Conservation (phyloP, 768 basidiomycete genomes). For the Lactarius hengduanensis region DNA sequence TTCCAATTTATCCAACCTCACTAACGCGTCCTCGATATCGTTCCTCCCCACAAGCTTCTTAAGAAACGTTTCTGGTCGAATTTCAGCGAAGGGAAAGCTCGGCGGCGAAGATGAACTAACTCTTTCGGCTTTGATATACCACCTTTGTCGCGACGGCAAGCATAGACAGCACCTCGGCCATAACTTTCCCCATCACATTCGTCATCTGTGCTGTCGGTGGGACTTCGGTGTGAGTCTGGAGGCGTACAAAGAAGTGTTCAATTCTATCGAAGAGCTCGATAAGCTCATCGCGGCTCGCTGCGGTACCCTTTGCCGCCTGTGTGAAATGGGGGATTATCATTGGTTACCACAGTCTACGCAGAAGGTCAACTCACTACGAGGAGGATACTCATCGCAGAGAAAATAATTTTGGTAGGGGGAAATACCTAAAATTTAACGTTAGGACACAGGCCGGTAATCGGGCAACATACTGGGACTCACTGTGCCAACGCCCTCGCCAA, state of each 20-base stretch:
- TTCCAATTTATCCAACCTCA: too few species aligned
- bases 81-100: neutral
- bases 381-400: neutral
- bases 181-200: neutral
- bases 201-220: neutral
- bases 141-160: too few species aligned
- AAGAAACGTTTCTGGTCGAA: neutral
- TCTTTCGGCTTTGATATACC: too few species aligned
- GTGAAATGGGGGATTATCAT: neutral
- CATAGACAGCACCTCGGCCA: too few species aligned
- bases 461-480: neutral
- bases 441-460: neutral
- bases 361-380: neutral
- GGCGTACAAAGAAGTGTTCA: too few species aligned
- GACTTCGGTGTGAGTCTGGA: too few species aligned
- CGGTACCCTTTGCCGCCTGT: neutral
- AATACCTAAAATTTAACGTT: neutral
- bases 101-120: too few species aligned
- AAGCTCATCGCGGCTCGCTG: too few species aligned
- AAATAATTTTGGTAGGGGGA: neutral
- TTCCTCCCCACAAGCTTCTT: neutral
- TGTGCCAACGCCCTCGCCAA: neutral
- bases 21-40: neutral
- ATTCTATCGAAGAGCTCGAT: too few species aligned
- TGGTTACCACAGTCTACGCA: neutral